These are phyloP conservation scores for Saururus chinensis DNA, from an alignment of 164 flowering plant genomes.

Conservation along the genomic window DNA sequence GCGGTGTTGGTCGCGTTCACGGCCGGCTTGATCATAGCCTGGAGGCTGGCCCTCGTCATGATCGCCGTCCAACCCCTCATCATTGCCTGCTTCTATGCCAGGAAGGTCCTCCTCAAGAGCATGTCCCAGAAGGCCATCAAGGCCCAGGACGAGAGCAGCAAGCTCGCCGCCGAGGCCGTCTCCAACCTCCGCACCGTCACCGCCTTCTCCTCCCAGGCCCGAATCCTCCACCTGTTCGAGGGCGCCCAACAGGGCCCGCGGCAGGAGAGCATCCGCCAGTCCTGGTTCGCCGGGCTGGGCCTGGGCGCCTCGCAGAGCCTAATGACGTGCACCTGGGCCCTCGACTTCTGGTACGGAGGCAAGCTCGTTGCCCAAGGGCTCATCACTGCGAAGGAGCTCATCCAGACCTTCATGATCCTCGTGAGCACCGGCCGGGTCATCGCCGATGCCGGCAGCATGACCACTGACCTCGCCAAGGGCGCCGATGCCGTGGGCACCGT, in stretches of 20 bases:
- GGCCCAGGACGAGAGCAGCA: constrained; percentile 66
- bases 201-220: constrained; percentile 66
- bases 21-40: constrained; percentile 64
- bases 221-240: constrained; percentile 62
- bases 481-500: constrained; percentile 54
- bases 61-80: constrained; percentile 77
- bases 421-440: constrained; percentile 76
- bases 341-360: constrained; percentile 81
- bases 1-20: constrained; percentile 61
- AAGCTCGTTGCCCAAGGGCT: constrained; percentile 42
- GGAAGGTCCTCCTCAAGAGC: constrained; percentile 45
- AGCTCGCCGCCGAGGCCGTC: constrained; percentile 81
- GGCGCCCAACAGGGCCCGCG: no score
- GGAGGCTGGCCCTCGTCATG: constrained; percentile 74
- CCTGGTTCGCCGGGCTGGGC: constrained; percentile 74
- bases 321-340: constrained; percentile 50
- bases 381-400: constrained; percentile 42
- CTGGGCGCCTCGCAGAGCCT: constrained; percentile 55
- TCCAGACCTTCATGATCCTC: constrained; percentile 64
- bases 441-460: constrained; percentile 93
- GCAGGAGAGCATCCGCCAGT: no score
- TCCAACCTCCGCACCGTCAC: constrained; percentile 66
- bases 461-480: constrained; percentile 74
- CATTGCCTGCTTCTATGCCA: constrained; percentile 47
- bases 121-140: constrained; percentile 60